Conservation (phyloP, 2,329 filamentous ascomycete species). For the Diaporthe ampelina region DNA sequence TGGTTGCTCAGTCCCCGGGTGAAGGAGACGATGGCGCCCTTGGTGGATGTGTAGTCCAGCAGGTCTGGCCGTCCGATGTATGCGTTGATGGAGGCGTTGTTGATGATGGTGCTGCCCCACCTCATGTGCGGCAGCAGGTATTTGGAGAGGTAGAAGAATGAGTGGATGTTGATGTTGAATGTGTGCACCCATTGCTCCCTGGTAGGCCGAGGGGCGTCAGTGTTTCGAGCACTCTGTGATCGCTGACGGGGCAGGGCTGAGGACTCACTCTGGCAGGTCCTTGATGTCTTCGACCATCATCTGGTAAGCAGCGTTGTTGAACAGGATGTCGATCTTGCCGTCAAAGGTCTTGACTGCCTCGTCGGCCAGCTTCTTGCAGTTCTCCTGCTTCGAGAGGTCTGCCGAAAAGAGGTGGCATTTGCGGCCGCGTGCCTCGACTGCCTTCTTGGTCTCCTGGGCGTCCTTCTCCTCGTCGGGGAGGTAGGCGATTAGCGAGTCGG, state of each 20-base stretch:
- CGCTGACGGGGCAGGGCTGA: neutral
- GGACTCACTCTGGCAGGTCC: conserved; percentile 75
- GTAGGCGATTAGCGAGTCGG: conserved; percentile 80
- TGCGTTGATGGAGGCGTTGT: conserved; percentile 86
- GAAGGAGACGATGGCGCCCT: conserved; percentile 84
- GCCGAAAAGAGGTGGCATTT: conserved; percentile 75
- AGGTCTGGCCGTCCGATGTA: conserved; percentile 86
- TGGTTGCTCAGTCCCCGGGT: conserved; percentile 84
- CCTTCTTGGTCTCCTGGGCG: conserved; percentile 79
- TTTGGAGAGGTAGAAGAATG: conserved; percentile 85
- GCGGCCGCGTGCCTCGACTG: conserved; percentile 75
- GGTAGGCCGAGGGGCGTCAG: neutral
- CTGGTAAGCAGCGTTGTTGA: conserved; percentile 82
- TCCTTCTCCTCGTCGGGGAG: conserved; percentile 82
- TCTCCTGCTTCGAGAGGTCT: conserved; percentile 75
- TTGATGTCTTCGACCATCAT: conserved; percentile 80
- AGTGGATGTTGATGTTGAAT: conserved; percentile 87
- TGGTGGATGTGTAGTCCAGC: conserved; percentile 85
- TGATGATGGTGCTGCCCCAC: conserved; percentile 83
- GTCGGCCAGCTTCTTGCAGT: conserved; percentile 79
- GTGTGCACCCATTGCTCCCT: conserved; percentile 85
- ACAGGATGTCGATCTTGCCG: conserved; percentile 76
- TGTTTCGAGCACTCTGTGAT: too few relatives aligned
- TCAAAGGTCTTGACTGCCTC: conserved; percentile 76
- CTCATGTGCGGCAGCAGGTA: conserved; percentile 82